A percentile compares a stretch with the other conserved stretches of the same genome.
Evolutionary conservation across 106 monocot genomes (phyloP).

Genomic region (Triglochin maritima): DNA sequence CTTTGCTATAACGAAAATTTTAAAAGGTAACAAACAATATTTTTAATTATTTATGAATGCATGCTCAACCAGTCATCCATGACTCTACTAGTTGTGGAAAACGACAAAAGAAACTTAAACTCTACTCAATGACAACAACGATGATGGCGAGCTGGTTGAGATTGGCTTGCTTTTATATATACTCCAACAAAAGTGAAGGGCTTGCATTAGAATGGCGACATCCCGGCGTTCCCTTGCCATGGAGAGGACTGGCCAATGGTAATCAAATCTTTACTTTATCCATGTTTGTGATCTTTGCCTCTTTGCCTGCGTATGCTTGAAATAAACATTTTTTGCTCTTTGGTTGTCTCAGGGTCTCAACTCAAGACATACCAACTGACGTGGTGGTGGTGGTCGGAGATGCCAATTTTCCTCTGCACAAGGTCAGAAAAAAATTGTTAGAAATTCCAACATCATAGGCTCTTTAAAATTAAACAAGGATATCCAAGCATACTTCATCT

Average conservation of each 20-base stretch:
- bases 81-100: no score
- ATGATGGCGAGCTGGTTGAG: background rate
- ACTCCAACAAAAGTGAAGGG: background rate
- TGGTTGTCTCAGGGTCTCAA: conserved; percentile 30
- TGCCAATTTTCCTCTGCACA: conserved; percentile 42
- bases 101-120: no score
- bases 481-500: no score
- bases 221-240: conserved; percentile 10
- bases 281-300: background rate
- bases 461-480: no score
- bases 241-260: conserved; percentile 54
- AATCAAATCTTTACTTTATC: background rate
- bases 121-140: background rate
- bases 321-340: background rate
- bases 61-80: no score
- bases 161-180: background rate
- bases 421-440: conserved; percentile 12
- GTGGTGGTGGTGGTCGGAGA: conserved; percentile 36
- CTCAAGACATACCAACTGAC: conserved; percentile 43
- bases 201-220: background rate
- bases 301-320: background rate
- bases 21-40: no score
- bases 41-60: no score
- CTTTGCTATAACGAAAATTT: no score
- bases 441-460: no score